Evolutionary conservation across 2,329 filamentous ascomycete species (phyloP).

Genomic region (Hypoxylon sp.): DNA sequence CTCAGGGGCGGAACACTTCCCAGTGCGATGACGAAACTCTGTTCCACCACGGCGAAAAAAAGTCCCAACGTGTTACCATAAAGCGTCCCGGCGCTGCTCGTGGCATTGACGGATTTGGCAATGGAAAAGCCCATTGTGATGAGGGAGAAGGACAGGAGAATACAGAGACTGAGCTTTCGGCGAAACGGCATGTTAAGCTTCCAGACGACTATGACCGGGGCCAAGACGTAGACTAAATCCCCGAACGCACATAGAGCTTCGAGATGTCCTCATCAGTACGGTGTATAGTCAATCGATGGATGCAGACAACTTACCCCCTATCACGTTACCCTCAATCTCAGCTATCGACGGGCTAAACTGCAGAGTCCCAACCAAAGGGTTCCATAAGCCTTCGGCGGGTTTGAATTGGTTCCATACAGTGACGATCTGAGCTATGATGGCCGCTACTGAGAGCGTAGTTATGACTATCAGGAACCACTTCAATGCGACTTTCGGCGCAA

Average conservation of each 20-base stretch:
- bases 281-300: too few species aligned
- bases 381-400: conserved; percentile 13
- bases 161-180: conserved; percentile 7
- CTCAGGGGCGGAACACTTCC: conserved; percentile 7
- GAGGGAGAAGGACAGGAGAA: conserved; percentile 21
- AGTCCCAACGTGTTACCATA: background rate
- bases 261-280: too few species aligned
- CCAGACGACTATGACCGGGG: conserved; percentile 28
- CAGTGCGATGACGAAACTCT: conserved; percentile 11
- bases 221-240: conserved; percentile 23
- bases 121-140: conserved; percentile 18
- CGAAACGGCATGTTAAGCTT: conserved; percentile 26
- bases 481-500: conserved; percentile 8
- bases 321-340: too few species aligned
- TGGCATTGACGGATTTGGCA: background rate
- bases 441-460: background rate
- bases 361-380: background rate
- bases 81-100: background rate
- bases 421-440: background rate
- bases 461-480: conserved; percentile 20
- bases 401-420: background rate
- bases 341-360: too few species aligned
- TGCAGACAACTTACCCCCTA: too few species aligned
- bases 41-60: background rate
- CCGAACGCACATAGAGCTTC: background rate